Base-by-base conservation (phyloP, 768 basidiomycete genomes). In the Favolaschia claudopus region DNA sequence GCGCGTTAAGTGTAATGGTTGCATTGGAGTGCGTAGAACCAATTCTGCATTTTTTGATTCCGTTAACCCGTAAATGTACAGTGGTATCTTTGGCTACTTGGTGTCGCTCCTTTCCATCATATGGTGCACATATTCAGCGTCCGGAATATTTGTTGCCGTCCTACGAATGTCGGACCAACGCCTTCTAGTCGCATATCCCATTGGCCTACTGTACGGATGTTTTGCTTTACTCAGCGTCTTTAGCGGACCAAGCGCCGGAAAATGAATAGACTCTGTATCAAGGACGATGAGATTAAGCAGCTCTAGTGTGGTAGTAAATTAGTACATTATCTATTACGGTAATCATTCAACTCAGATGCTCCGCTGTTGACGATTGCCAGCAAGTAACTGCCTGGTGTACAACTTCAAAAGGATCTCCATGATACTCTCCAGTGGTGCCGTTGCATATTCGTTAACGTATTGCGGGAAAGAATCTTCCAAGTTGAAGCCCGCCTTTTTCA, bases 51-150 rank as follows among this genome's bases (percentile, higher is more conserved):
- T 38, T 55, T 22, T 40, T 42, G 38, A 31, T 37, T 27, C 52
- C 46, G 33, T 62, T 49, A 60, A 70, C 54, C 53, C 4, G 4
- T 29, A 39, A 17, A 52, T 62, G 8, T 32, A 2, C 69, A 96
- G 95, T 68, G 93, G 89, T 39, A 77, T 88, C 53, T 76, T 96
- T 57, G 96, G 96, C 37, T 97, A 96, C 75, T 66, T 95, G 32
- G 77, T 99, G 4, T 90, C 93, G 2, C 73, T 85, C 14, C 63
- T 96, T 33, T 93, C 91, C 2, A 93, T 99, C 63, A 73, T 93
- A 40, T 99, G 97, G 97, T 99, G 95, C 78, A 97, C 97, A 32
- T 95, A 96, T 69, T 86, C 96, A 7, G 96, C 97, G 12, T 96
- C 93, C 2, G 90, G 89, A 14, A 99, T 99, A 54, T 99, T 99